These are phyloP conservation scores for Tricholoma flavovirens DNA, from an alignment of 768 basidiomycete genomes.

Conservation along the genomic window DNA sequence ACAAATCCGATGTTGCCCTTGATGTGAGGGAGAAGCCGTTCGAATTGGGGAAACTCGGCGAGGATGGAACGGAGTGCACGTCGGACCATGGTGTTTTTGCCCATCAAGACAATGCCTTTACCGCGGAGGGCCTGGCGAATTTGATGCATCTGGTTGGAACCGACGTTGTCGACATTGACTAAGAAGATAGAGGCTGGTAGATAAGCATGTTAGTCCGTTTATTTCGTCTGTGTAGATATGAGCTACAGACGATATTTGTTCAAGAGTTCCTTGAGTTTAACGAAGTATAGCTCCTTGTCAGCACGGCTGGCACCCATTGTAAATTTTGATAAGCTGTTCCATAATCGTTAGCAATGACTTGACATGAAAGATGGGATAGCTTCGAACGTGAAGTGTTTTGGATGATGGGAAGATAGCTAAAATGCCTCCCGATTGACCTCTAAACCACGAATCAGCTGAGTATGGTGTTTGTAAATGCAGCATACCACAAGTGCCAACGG, in stretches of 20 bases:
- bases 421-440: conserved; percentile 92
- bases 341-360: not conserved
- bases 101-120: conserved; percentile 96
- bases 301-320: conserved; percentile 90
- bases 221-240: not conserved
- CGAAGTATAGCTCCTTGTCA: conserved; percentile 89
- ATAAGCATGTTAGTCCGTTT: not conserved
- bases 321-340: conserved; percentile 19
- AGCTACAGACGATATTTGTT: conserved; percentile 75
- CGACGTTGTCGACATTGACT: conserved; percentile 99
- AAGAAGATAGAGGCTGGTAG: conserved; percentile 89
- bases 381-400: conserved; percentile 12
- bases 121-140: conserved; percentile 94
- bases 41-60: conserved; percentile 86
- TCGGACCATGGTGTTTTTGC: conserved; percentile 99
- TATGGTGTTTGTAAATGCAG: conserved; percentile 4
- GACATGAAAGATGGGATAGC: not conserved
- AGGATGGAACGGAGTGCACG: conserved; percentile 93
- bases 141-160: conserved; percentile 99
- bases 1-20: conserved; percentile 99
- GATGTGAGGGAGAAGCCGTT: conserved; percentile 93
- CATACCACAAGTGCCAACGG: conserved; percentile 81
- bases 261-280: conserved; percentile 90
- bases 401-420: conserved; percentile 28
- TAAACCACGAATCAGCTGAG: not conserved